A percentile compares a stretch with the other conserved stretches of the same genome.
These are phyloP conservation scores for Aureobasidium sp. DNA, from an alignment of 2,329 filamentous ascomycete genomes.

Conservation along the genomic window DNA sequence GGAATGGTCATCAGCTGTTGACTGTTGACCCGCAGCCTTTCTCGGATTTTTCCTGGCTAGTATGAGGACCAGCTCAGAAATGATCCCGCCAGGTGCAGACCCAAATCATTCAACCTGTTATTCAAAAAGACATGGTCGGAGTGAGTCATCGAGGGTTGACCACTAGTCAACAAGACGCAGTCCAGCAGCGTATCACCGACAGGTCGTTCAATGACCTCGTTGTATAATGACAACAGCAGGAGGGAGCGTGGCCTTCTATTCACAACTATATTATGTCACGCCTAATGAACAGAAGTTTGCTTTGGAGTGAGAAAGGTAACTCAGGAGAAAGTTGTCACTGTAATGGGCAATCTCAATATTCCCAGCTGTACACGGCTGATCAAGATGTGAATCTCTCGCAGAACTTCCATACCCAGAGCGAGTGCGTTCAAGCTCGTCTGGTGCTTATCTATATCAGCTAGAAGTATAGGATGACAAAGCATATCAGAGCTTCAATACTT, in stretches of 20 bases:
- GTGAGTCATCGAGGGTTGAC: background rate
- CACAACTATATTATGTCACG: background rate
- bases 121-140: no score
- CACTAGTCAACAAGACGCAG: background rate
- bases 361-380: background rate
- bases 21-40: background rate
- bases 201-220: background rate
- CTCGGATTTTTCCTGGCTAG: background rate
- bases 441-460: background rate
- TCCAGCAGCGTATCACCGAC: background rate
- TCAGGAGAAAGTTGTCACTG: background rate
- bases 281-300: background rate
- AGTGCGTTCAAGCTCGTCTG: background rate
- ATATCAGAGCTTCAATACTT: background rate
- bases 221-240: background rate
- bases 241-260: background rate
- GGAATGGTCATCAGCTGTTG: background rate
- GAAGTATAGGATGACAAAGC: background rate
- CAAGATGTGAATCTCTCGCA: no score
- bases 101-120: background rate
- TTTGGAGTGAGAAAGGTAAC: background rate
- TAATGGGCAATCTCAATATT: background rate
- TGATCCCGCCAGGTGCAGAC: background rate
- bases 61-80: background rate
- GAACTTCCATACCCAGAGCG: no score